These are phyloP conservation scores for Galerina marginata DNA, from an alignment of 768 basidiomycete genomes.

Conservation along the genomic window DNA sequence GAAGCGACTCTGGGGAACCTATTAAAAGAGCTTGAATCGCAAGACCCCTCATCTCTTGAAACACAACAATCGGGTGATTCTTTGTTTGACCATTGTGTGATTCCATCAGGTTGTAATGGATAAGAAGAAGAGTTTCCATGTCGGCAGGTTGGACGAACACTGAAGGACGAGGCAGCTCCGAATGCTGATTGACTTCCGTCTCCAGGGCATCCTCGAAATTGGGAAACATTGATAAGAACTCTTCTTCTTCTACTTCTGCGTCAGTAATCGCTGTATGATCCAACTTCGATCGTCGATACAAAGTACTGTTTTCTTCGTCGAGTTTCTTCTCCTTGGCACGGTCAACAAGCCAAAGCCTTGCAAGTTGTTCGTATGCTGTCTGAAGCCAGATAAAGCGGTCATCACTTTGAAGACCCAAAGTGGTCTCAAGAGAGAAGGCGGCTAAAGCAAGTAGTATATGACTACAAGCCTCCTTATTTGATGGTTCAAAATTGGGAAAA, in stretches of 20 bases:
- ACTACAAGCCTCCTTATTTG: constrained; percentile 41
- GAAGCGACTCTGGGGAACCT: constrained; percentile 33
- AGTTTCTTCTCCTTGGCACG: constrained; percentile 69
- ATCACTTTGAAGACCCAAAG: constrained; percentile 42
- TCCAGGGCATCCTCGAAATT: constrained; percentile 70
- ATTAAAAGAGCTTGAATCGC: constrained; percentile 39
- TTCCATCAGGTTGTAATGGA: constrained; percentile 51
- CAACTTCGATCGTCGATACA: constrained; percentile 73
- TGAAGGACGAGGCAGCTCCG: constrained; percentile 17
- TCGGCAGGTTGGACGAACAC: constrained; percentile 39
- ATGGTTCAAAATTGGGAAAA: constrained; percentile 29
- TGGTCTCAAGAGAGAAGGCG: constrained; percentile 48
- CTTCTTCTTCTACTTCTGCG: constrained; percentile 79
- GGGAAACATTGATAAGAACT: constrained; percentile 87
- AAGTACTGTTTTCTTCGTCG: constrained; percentile 66
- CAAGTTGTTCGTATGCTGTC: constrained; percentile 67
- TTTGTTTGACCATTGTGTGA: background rate
- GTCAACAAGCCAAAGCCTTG: constrained; percentile 86
- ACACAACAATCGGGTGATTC: constrained; percentile 17
- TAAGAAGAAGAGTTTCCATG: constrained; percentile 43
- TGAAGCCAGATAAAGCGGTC: constrained; percentile 44
- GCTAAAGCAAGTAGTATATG: constrained; percentile 54
- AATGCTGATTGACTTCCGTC: constrained; percentile 4
- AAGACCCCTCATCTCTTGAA: constrained; percentile 38
- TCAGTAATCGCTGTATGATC: constrained; percentile 65